Evolutionary conservation across 306 rosid species (phyloP).

Genomic region (Dryas octopetala): DNA sequence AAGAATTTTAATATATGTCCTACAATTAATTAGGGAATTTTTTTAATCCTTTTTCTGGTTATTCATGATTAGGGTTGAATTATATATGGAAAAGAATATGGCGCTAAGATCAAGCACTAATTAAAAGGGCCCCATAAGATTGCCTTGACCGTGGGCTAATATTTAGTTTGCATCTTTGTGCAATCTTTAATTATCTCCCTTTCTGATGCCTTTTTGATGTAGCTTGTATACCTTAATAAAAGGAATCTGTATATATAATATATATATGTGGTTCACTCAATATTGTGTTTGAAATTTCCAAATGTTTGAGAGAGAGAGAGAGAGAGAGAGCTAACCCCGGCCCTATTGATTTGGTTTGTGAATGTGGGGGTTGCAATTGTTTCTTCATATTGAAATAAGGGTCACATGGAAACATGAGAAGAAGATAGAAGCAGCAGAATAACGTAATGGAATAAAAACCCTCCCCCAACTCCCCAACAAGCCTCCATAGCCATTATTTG

Average conservation of each 20-base stretch:
- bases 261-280: background rate
- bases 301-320: background rate
- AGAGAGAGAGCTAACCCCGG: too few species aligned
- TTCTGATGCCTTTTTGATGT: too few species aligned
- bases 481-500: constrained; percentile 20
- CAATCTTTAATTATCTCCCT: background rate
- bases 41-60: too few species aligned
- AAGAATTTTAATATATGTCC: background rate
- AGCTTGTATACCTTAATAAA: too few species aligned
- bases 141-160: background rate
- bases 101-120: background rate
- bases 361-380: constrained; percentile 12
- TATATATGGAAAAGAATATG: background rate
- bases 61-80: background rate
- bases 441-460: background rate
- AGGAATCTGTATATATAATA: too few species aligned
- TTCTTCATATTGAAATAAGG: constrained; percentile 10
- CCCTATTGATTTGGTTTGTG: background rate
- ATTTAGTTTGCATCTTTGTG: background rate
- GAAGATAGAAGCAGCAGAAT: background rate
- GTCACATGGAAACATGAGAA: constrained; percentile 49
- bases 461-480: background rate
- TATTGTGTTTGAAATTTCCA: too few species aligned
- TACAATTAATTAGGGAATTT: background rate
- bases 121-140: constrained; percentile 8